A percentile compares a stretch with the other conserved stretches of the same genome.
Evolutionary conservation across 78 protist genomes (phyloP).

Genomic region (Monocercomonoides exilis): DNA sequence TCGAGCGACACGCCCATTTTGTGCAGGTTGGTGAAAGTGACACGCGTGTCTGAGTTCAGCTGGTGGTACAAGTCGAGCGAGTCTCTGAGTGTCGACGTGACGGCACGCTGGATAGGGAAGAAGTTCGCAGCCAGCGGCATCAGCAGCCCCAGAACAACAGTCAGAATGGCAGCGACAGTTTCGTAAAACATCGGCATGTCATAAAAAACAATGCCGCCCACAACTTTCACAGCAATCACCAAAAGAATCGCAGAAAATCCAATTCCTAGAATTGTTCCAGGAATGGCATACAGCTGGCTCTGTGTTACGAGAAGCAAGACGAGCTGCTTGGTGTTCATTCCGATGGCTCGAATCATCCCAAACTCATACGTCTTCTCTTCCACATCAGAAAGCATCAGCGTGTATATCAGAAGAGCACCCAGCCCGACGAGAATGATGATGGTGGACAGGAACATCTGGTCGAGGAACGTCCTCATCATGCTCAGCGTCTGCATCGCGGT

Average conservation of each 20-base stretch:
- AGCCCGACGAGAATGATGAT: conserved; percentile 31
- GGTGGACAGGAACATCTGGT: conserved; percentile 32
- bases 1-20: conserved; percentile 49
- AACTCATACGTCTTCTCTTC: conserved; percentile 79
- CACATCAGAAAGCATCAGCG: conserved; percentile 62
- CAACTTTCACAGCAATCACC: not conserved
- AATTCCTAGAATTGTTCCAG: conserved; percentile 54
- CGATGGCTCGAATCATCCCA: conserved; percentile 82
- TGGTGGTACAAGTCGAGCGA: conserved; percentile 72
- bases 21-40: conserved; percentile 50
- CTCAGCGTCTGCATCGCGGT: not conserved
- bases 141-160: conserved; percentile 31
- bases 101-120: conserved; percentile 48
- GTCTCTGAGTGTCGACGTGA: conserved; percentile 59
- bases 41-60: conserved; percentile 49
- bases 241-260: conserved; percentile 14
- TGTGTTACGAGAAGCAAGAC: conserved; percentile 13
- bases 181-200: not conserved
- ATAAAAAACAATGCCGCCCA: not conserved
- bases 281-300: not conserved
- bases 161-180: not conserved
- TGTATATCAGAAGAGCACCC: conserved; percentile 67
- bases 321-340: conserved; percentile 41
- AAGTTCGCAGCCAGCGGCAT: conserved; percentile 41
- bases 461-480: conserved; percentile 14